Conservation (phyloP, 345 rosid species). For the Hypericum perforatum region DNA sequence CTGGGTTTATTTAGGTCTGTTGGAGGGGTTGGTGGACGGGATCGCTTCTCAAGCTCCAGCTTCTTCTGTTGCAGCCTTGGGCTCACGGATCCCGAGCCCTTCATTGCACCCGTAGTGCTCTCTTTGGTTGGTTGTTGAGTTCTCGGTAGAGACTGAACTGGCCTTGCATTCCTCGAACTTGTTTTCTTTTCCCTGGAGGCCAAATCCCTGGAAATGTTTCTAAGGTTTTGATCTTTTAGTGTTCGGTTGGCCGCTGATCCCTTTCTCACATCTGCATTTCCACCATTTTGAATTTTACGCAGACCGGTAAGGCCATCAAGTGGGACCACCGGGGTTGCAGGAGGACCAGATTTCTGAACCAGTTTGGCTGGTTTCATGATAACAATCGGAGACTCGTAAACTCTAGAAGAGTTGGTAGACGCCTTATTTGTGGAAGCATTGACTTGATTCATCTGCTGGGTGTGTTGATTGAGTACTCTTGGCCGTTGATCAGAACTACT, state of each 20-base stretch:
- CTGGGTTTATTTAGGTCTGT: conserved; percentile 52
- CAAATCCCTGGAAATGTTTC: conserved; percentile 29
- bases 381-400: conserved; percentile 80
- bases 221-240: conserved; percentile 37
- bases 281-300: conserved; percentile 32
- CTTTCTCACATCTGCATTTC: conserved; percentile 29
- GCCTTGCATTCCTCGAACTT: conserved; percentile 27
- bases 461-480: conserved; percentile 24
- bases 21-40: conserved; percentile 82
- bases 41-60: conserved; percentile 53
- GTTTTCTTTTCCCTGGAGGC: conserved; percentile 43
- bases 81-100: conserved; percentile 60
- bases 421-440: conserved; percentile 25
- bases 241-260: conserved; percentile 25
- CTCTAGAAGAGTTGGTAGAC: conserved; percentile 28
- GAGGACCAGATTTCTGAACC: conserved; percentile 49
- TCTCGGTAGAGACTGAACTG: conserved; percentile 35
- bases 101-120: conserved; percentile 25
- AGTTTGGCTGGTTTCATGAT: conserved; percentile 93
- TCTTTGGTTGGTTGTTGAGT: conserved; percentile 43
- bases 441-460: conserved; percentile 15
- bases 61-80: conserved; percentile 79
- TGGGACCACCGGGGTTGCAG: conserved; percentile 47
- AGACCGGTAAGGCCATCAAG: conserved; percentile 37
- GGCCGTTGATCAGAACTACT: conserved; percentile 27